Evolutionary conservation across 75 land plant species (phyloP).

Genomic region (Cryptomeria japonica): DNA sequence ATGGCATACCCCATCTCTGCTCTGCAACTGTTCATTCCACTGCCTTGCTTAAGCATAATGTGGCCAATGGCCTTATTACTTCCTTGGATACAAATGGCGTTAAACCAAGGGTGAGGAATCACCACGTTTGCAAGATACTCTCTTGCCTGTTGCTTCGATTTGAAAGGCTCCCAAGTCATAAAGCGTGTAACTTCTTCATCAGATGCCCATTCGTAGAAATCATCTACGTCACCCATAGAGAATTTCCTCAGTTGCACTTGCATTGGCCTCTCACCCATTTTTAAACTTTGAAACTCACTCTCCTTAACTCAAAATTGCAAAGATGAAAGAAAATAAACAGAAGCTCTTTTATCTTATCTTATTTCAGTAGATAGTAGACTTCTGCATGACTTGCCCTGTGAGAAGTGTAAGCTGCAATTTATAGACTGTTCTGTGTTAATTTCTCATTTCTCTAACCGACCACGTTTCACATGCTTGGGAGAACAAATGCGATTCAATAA

Average conservation of each 20-base stretch:
- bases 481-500: no score
- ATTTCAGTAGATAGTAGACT: no score
- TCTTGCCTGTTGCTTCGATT: constrained; percentile 32
- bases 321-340: no score
- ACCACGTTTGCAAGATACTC: constrained; percentile 16
- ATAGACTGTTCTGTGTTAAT: no score
- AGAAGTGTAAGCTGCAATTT: no score
- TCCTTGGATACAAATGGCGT: constrained; percentile 43
- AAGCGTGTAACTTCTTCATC: constrained; percentile 44
- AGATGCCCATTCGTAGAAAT: constrained; percentile 44
- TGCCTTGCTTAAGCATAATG: neutral
- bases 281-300: no score
- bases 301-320: no score
- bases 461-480: no score
- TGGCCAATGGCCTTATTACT: neutral
- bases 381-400: no score
- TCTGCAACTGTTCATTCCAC: constrained; percentile 4
- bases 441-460: no score
- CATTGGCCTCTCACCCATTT: neutral
- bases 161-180: constrained; percentile 34
- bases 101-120: constrained; percentile 51
- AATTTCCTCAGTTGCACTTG: constrained; percentile 29
- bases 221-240: constrained; percentile 30
- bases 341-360: no score
- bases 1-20: constrained; percentile 48